These are phyloP conservation scores for Vigna trinervia DNA, from an alignment of 306 rosid species.

Conservation along the genomic window DNA sequence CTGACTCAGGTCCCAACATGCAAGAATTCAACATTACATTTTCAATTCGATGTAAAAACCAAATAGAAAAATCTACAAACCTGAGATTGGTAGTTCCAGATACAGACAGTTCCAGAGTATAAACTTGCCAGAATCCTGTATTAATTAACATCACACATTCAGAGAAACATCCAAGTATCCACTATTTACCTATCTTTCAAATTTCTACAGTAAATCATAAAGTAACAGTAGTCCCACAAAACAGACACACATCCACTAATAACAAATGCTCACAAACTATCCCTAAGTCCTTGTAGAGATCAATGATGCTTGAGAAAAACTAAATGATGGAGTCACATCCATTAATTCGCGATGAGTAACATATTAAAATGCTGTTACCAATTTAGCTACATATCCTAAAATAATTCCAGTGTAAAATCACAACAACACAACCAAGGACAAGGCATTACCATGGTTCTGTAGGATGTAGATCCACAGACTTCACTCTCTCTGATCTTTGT, in stretches of 20 bases:
- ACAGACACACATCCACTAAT: not conserved
- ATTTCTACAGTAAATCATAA: slow-evolving; percentile 1
- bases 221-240: not conserved
- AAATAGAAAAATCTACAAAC: slow-evolving; percentile 52
- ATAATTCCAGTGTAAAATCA: slow-evolving; percentile 22
- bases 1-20: slow-evolving; percentile 63
- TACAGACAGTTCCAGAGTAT: slow-evolving; percentile 95
- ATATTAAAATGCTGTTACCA: not conserved
- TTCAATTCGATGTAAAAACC: not conserved
- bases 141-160: slow-evolving; percentile 43
- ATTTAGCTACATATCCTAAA: slow-evolving; percentile 26
- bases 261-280: slow-evolving; percentile 17
- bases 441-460: slow-evolving; percentile 78
- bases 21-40: slow-evolving; percentile 16
- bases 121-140: slow-evolving; percentile 97
- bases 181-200: slow-evolving; percentile 20
- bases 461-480: slow-evolving; percentile 79
- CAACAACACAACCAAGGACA: not conserved
- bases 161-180: slow-evolving; percentile 18
- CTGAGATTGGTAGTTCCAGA: slow-evolving; percentile 99
- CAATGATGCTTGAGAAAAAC: slow-evolving; percentile 28
- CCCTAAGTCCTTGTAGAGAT: slow-evolving; percentile 19
- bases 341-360: not conserved
- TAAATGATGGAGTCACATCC: slow-evolving; percentile 3
- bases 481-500: slow-evolving; percentile 74